These are phyloP conservation scores for Fusarium sacchari DNA, from an alignment of 2,329 filamentous ascomycete genomes.

Conservation along the genomic window DNA sequence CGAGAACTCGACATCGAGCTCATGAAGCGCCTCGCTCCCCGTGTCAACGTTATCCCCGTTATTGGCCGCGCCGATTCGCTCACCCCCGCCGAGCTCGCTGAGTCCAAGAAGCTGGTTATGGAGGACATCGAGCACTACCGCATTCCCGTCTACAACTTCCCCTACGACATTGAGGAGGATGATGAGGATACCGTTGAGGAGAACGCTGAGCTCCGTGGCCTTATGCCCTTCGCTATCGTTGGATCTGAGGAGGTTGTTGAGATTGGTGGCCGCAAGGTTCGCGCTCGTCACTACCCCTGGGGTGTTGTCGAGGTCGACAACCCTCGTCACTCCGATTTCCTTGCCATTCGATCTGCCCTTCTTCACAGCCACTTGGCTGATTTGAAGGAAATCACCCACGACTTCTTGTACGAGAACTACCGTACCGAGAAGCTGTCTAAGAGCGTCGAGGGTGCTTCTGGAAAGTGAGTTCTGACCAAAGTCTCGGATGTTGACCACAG, in stretches of 20 bases:
- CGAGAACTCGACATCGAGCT: slow-evolving; percentile 99
- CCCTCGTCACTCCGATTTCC: slow-evolving; percentile 97
- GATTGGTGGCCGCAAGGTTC: slow-evolving; percentile 89
- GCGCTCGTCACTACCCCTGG: slow-evolving; percentile 98
- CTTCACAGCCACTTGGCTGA: slow-evolving; percentile 98
- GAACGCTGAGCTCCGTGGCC: slow-evolving; percentile 94
- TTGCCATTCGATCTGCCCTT: slow-evolving; percentile 94
- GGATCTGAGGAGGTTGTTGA: slow-evolving; percentile 96
- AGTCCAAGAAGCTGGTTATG: slow-evolving; percentile 99
- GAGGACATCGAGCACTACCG: slow-evolving; percentile 99
- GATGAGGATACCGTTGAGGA: slow-evolving; percentile 99
- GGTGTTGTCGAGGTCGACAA: slow-evolving; percentile 99
- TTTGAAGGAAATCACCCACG: slow-evolving; percentile 99
- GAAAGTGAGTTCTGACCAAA: slow-evolving; percentile 73
- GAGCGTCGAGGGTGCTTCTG: slow-evolving; percentile 92
- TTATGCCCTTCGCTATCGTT: slow-evolving; percentile 99
- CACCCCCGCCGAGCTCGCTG: slow-evolving; percentile 93
- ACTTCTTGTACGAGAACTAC: slow-evolving; percentile 99
- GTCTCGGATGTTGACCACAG: background rate
- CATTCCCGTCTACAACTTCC: slow-evolving; percentile 99
- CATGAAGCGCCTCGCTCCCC: slow-evolving; percentile 98
- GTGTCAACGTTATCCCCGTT: slow-evolving; percentile 98
- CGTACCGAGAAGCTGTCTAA: slow-evolving; percentile 99
- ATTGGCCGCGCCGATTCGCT: slow-evolving; percentile 98
- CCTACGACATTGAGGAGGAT: slow-evolving; percentile 99